Conservation (phyloP, 345 rosid species). For the Aquilaria malaccensis region DNA sequence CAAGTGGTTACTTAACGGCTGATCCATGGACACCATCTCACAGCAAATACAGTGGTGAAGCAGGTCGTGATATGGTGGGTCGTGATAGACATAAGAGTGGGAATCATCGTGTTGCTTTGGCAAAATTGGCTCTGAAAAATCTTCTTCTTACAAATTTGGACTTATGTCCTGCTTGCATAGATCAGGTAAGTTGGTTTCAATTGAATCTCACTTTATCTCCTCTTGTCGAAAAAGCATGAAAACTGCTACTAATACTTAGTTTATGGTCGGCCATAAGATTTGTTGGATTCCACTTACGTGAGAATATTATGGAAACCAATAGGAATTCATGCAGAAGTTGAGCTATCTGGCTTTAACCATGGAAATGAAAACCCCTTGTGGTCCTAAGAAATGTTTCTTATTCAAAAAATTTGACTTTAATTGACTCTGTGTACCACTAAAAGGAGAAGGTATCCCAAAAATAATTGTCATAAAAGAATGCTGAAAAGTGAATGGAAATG, state of each 20-base stretch:
- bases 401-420: too few relatives aligned
- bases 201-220: too few relatives aligned
- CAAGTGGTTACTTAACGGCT: slow-evolving; percentile 85
- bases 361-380: too few relatives aligned
- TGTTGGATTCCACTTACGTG: not conserved
- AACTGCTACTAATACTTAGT: too few relatives aligned
- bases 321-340: slow-evolving; percentile 8
- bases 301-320: too few relatives aligned
- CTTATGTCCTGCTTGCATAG: slow-evolving; percentile 89
- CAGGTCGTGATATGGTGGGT: slow-evolving; percentile 65
- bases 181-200: slow-evolving; percentile 50
- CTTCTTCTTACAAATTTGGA: slow-evolving; percentile 92
- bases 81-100: slow-evolving; percentile 80
- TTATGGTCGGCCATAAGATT: not conserved
- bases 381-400: too few relatives aligned
- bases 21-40: slow-evolving; percentile 83
- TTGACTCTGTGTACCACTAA: too few relatives aligned
- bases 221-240: too few relatives aligned
- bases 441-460: too few relatives aligned
- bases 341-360: not conserved
- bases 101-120: slow-evolving; percentile 77
- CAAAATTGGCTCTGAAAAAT: slow-evolving; percentile 84
- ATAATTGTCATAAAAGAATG: too few relatives aligned
- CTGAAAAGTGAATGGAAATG: too few relatives aligned
- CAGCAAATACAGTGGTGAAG: slow-evolving; percentile 72